Conservation (phyloP, 139 green algal genomes). For the Chlorella sp. region DNA sequence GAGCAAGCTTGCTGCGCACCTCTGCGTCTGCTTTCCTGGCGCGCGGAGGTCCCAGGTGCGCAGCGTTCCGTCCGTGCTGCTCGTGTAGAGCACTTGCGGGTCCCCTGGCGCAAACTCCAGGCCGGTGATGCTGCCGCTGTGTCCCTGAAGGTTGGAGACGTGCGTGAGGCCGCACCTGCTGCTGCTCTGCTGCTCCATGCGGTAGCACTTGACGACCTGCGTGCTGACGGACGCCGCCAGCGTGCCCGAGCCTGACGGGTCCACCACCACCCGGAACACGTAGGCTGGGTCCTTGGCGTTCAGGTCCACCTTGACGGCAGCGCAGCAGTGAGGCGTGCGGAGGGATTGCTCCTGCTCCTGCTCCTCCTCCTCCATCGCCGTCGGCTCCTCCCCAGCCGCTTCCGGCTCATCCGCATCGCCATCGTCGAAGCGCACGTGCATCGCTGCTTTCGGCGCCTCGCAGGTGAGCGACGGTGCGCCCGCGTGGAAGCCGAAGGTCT, state of each 20-base stretch:
- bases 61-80: conserved; percentile 51
- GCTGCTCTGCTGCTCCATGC: conserved; percentile 6
- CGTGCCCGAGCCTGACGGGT: background rate
- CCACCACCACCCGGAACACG: conserved; percentile 47
- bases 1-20: too few relatives aligned
- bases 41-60: conserved; percentile 58
- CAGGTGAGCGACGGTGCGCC: too few relatives aligned
- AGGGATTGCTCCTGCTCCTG: too few relatives aligned
- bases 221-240: conserved; percentile 50
- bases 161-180: conserved; percentile 27
- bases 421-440: too few relatives aligned
- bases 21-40: conserved; percentile 19
- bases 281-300: conserved; percentile 49
- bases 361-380: too few relatives aligned
- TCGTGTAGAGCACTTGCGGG: conserved; percentile 45
- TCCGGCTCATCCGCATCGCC: too few relatives aligned
- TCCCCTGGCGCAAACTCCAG: conserved; percentile 28
- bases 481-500: too few relatives aligned
- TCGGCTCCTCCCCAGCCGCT: too few relatives aligned
- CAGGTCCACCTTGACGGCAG: conserved; percentile 34
- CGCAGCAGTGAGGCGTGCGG: conserved; percentile 19
- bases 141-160: conserved; percentile 41
- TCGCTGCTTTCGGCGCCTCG: too few relatives aligned
- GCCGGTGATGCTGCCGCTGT: conserved; percentile 39
- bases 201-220: conserved; percentile 51